Base-by-base conservation (phyloP, 768 basidiomycete genomes). In the Russula brevipes region DNA sequence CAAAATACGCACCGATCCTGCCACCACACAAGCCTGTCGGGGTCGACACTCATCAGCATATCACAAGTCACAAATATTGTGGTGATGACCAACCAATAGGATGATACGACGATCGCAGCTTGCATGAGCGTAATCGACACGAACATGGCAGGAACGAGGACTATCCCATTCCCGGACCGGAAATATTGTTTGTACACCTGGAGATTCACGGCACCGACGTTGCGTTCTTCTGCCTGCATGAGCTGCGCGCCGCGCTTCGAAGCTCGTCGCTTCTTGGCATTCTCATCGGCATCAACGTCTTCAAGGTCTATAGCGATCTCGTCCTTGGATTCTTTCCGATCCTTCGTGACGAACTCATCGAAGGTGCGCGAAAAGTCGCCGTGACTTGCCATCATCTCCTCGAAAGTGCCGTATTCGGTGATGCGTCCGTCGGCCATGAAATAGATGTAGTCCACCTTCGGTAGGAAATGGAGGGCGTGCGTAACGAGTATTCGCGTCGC, bases 401-500 rank as follows among this genome's bases (percentile, higher is more conserved):
- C 70, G 68, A 89, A 96, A 1, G 91, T 87, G 2, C 94, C 94
- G 11, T 81, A 82, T 73, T 96, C 94, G 24, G 82, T 82, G 61
- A 98, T 84, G 41, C 77, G 79, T 6, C 94, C 94, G 45, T 93
- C 85, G 11, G 81, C 80, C 55, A 98, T 76, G 39, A 86, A 85
- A 70, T 86, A 86, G 71, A 98, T 88, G 70, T 91, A 89, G 73
- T 96, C 93, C 33, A 91, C 90, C 60, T 88, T 79, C 1, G 90
- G 88, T 31, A 98, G 81, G 77, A 95, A 90, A 74, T 96, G 93
- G 9, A 96, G 79, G 1, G 91, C 92, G 70, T 96, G 93, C 0
- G 94, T 98, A 51, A 96, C 93, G 56, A 98, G 84, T 51, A 98
- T 79, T 35, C 91, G 82, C 8, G 94, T 96, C 72, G 91, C 92